Base-by-base conservation (phyloP, 2,329 filamentous ascomycete species). In the Plenodomus tracheiphilus region DNA sequence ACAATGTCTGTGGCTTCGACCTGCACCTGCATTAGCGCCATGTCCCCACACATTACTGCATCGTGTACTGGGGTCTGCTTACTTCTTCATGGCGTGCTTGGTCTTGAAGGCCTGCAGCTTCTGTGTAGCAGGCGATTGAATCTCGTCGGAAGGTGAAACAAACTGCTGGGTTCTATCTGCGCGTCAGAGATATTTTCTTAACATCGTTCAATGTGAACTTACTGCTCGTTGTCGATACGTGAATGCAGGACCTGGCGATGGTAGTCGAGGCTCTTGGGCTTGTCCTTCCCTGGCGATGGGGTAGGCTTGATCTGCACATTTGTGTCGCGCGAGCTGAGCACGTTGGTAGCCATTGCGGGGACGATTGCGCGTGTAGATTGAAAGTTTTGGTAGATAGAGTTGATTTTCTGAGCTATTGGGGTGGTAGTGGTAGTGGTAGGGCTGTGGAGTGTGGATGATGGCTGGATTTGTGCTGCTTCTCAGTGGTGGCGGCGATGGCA, bases 111-210 rank as follows among this genome's bases (percentile, higher is more conserved):
- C 86, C 56, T 81, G 87, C 64, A 94, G 82, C 81, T 94, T 94
- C 72, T 88, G 86, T 16, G 86, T 88, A 74, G 89, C 91, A 30
- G 90, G 90, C 63, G 87, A 91, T 85, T 91, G 89, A 78, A 95
- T 92, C 74, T 85, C 85, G 74, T 95, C 90, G n/a, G 88, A 92
- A 2, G 90, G 90, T 16, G 88, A 92, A 70, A 92, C 79, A 75
- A 92, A 93, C 59, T 81, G 77, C 62, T 79, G 76, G 43, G 76
- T 75, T 59, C 75, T 73, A 61, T 58, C 9, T 39, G 11, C 10
- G n/a, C 7, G 38, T 70, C 51, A 70, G 64, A n/a, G 6, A 25
- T 35, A 8, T 8, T 28, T 40, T 16, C 38, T 3, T 37, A 25
- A 25, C 7, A 6, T 15, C 7, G 37, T 21, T 3, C 13, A 3